Percentiles rank a stretch among this genome's conserved stretches.
These are phyloP conservation scores for Dactylellina parvicollis DNA, from an alignment of 2,329 filamentous ascomycete species.

Conservation along the genomic window DNA sequence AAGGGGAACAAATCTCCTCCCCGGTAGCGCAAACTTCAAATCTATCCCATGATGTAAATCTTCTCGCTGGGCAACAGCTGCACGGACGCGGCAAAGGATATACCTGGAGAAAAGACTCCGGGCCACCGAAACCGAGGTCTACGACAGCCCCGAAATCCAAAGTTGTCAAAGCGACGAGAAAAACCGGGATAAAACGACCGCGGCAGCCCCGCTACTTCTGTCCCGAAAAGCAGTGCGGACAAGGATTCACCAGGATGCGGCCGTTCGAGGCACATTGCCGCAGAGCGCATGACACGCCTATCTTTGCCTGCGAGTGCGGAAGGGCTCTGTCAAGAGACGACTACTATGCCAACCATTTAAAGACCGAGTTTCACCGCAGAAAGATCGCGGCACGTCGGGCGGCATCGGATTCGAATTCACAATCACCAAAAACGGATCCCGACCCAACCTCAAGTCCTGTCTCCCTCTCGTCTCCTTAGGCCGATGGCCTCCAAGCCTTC, in stretches of 20 bases:
- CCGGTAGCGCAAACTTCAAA: too few relatives aligned
- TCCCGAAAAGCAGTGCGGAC: not conserved
- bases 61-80: not conserved
- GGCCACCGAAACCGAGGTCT: not conserved
- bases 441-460: too few relatives aligned
- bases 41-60: slow-evolving; percentile 7
- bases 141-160: not conserved
- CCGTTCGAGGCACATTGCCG: slow-evolving; percentile 30
- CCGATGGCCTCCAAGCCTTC: too few relatives aligned
- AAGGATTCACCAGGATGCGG: slow-evolving; percentile 17
- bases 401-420: too few relatives aligned
- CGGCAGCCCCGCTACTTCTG: slow-evolving; percentile 8
- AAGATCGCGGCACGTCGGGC: too few relatives aligned
- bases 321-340: slow-evolving; percentile 9
- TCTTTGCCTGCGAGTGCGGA: slow-evolving; percentile 25
- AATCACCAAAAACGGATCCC: too few relatives aligned
- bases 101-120: slow-evolving; percentile 15
- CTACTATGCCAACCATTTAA: slow-evolving; percentile 18
- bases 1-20: too few relatives aligned
- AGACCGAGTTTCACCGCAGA: too few relatives aligned
- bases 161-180: not conserved
- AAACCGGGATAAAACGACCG: slow-evolving; percentile 12
- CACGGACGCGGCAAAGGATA: slow-evolving; percentile 13
- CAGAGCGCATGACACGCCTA: slow-evolving; percentile 17
- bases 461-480: too few relatives aligned